Conservation (phyloP, 129 eudicot genomes). For the carrot (Daucus carota) region DNA sequence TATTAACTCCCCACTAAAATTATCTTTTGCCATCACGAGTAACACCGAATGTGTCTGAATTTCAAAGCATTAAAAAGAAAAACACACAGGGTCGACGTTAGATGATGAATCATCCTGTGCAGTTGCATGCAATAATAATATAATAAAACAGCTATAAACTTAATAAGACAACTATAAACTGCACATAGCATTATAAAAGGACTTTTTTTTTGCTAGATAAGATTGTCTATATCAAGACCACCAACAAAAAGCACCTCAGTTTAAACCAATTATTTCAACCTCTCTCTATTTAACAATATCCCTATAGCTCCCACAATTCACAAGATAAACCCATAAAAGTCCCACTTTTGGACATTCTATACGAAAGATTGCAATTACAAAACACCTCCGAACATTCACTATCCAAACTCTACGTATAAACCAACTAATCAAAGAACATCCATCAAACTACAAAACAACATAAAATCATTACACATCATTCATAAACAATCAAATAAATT, state of each 20-base stretch:
- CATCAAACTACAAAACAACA: neutral
- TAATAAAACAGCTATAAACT: neutral
- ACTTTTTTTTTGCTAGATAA: neutral
- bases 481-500: neutral
- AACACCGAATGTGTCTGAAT: constrained; percentile 17
- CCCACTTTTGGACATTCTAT: neutral
- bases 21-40: constrained; percentile 45
- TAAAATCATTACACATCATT: neutral
- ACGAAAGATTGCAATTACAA: neutral
- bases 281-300: neutral
- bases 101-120: neutral
- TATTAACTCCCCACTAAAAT: constrained; percentile 26
- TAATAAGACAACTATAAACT: neutral
- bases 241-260: too few relatives aligned
- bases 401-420: neutral
- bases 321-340: neutral
- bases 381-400: neutral
- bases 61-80: neutral
- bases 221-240: too few relatives aligned
- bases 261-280: too few relatives aligned
- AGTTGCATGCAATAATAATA: neutral
- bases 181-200: neutral
- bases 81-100: neutral
- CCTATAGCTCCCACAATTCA: neutral
- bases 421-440: neutral